Conservation (phyloP, 139 green algal genomes). For the Zygnema cylindricum region DNA sequence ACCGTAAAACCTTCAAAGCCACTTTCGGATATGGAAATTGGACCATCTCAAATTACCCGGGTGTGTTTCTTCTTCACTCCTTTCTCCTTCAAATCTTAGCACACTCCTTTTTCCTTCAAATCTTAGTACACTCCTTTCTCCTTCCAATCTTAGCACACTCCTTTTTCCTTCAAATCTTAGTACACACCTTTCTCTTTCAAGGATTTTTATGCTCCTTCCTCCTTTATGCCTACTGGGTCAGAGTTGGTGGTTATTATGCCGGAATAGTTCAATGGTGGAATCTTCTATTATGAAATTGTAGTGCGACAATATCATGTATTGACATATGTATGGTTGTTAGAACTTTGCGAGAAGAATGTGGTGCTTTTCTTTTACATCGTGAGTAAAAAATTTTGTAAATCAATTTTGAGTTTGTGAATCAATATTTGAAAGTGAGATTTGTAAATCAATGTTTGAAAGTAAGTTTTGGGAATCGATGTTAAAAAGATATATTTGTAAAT, state of each 20-base stretch:
- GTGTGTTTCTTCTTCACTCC: neutral
- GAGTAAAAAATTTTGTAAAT: too few species aligned
- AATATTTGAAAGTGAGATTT: neutral
- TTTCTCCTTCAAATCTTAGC: neutral
- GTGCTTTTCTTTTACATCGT: neutral
- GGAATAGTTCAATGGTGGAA: neutral
- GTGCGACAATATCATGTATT: neutral
- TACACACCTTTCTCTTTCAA: too few species aligned
- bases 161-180: neutral
- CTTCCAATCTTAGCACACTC: neutral
- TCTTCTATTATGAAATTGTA: neutral
- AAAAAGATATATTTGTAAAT: neutral
- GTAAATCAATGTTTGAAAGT: neutral
- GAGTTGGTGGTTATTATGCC: neutral
- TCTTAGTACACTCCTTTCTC: neutral
- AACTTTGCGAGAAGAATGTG: neutral
- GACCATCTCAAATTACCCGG: neutral
- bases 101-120: neutral
- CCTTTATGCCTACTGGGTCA: too few species aligned
- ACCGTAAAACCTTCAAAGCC: neutral
- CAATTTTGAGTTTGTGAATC: too few species aligned
- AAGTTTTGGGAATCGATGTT: neutral
- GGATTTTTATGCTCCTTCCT: too few species aligned
- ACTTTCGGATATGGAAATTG: neutral
- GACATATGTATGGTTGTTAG: neutral